phyloP scores from a whole-genome alignment of 305 asterid genomes.

The Fraxinus floribunda region DNA sequence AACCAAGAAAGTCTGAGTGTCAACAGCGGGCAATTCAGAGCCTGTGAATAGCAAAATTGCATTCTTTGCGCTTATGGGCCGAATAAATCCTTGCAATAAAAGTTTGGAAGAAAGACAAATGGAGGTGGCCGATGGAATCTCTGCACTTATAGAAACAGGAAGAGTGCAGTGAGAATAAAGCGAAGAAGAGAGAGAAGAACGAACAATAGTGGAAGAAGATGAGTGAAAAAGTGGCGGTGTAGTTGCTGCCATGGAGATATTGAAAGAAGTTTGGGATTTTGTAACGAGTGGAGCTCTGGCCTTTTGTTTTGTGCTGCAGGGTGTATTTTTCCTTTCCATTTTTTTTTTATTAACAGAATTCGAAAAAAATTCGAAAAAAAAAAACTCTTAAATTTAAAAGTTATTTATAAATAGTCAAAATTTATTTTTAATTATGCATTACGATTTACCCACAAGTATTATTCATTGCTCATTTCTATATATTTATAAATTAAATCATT shows the following conservation, averaged over 20 bases:
- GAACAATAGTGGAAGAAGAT: conserved; percentile 22
- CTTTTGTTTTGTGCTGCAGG: neutral
- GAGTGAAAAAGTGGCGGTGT: conserved; percentile 30
- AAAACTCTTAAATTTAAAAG: no score
- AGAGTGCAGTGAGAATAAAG: conserved; percentile 21
- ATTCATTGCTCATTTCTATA: no score
- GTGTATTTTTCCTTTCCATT: neutral
- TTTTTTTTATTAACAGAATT: neutral
- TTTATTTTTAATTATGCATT: no score
- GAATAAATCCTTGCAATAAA: conserved; percentile 29
- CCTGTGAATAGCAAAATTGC: conserved; percentile 64
- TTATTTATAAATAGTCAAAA: no score
- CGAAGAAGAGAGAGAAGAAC: conserved; percentile 26
- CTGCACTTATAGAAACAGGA: conserved; percentile 29
- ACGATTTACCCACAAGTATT: no score
- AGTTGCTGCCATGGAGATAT: conserved; percentile 33
- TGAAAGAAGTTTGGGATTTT: conserved; percentile 27
- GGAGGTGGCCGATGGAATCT: conserved; percentile 30
- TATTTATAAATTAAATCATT: no score
- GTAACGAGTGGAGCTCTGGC: conserved; percentile 36
- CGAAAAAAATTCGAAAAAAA: no score
- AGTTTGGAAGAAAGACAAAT: conserved; percentile 28
- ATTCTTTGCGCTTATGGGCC: conserved; percentile 24
- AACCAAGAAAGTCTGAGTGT: conserved; percentile 81
- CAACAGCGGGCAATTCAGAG: conserved; percentile 52